These are phyloP conservation scores for Sporothrix brasiliensis DNA, from an alignment of 2,329 filamentous ascomycete genomes.

Conservation along the genomic window DNA sequence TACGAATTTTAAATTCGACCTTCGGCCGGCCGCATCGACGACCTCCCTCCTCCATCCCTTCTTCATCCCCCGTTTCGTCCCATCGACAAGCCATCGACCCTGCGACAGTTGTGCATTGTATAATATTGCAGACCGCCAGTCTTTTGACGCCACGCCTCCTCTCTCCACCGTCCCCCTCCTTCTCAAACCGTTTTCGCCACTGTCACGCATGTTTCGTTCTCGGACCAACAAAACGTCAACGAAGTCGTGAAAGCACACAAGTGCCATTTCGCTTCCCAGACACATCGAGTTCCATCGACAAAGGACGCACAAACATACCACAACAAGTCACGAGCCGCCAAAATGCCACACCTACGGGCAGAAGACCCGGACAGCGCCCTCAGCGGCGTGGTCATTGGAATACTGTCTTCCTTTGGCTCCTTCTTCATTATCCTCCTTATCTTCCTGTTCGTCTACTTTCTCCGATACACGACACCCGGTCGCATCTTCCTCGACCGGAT, in stretches of 20 bases:
- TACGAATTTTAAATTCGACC: background rate
- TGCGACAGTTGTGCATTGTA: background rate
- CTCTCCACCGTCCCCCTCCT: background rate
- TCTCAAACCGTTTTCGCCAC: slow-evolving; percentile 15
- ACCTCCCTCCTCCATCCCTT: background rate
- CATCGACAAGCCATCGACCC: background rate
- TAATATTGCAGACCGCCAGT: slow-evolving; percentile 19
- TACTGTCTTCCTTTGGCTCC: slow-evolving; percentile 91
- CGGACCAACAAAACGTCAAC: background rate
- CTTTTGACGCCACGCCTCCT: slow-evolving; percentile 28
- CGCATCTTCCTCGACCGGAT: slow-evolving; percentile 93
- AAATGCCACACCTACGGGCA: slow-evolving; percentile 23
- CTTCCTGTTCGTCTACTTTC: slow-evolving; percentile 85
- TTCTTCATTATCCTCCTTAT: slow-evolving; percentile 81
- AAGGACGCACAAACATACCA: background rate
- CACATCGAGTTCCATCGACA: background rate
- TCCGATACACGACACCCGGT: slow-evolving; percentile 83
- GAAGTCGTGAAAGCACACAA: slow-evolving; percentile 1
- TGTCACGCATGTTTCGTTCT: slow-evolving; percentile 23
- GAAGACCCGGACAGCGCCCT: slow-evolving; percentile 42
- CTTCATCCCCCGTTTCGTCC: slow-evolving; percentile 1
- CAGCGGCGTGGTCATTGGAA: slow-evolving; percentile 87
- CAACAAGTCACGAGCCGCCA: slow-evolving; percentile 3
- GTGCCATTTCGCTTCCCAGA: background rate
- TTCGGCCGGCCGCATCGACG: background rate